These are phyloP conservation scores for Clarireedia monteithiana DNA, from an alignment of 2,329 filamentous ascomycete genomes.

Conservation along the genomic window DNA sequence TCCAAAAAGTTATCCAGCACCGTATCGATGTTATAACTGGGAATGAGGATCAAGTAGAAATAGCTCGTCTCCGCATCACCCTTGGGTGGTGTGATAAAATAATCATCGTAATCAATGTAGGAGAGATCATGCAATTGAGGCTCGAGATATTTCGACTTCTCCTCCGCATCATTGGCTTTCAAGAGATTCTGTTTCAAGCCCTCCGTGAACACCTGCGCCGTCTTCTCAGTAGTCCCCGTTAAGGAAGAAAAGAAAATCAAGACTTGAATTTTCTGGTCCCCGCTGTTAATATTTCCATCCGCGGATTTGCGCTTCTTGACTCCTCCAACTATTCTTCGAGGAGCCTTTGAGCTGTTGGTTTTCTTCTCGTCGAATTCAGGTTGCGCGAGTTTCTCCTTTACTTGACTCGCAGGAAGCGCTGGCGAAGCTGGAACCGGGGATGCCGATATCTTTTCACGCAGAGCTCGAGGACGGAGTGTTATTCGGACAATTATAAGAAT, in stretches of 20 bases:
- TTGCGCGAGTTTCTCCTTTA: slow-evolving; percentile 18
- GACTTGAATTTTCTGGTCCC: slow-evolving; percentile 51
- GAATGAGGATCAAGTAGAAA: slow-evolving; percentile 79
- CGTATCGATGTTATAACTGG: slow-evolving; percentile 92
- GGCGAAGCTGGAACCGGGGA: slow-evolving; percentile 24
- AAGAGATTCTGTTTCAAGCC: slow-evolving; percentile 36
- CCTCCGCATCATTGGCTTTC: slow-evolving; percentile 8
- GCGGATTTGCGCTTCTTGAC: slow-evolving; percentile 23
- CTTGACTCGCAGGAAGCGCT: slow-evolving; percentile 4
- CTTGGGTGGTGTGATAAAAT: slow-evolving; percentile 73
- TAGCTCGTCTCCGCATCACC: slow-evolving; percentile 43
- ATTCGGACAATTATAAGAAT: slow-evolving; percentile 31
- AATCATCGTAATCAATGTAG: slow-evolving; percentile 87
- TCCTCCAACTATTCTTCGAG: slow-evolving; percentile 30
- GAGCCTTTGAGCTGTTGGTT: slow-evolving; percentile 26
- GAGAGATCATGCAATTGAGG: slow-evolving; percentile 70
- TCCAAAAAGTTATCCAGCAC: slow-evolving; percentile 82
- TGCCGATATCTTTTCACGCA: slow-evolving; percentile 26
- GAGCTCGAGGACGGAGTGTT: slow-evolving; percentile 26
- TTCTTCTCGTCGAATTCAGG: slow-evolving; percentile 16
- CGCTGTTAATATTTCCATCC: slow-evolving; percentile 25
- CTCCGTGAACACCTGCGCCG: slow-evolving; percentile 56
- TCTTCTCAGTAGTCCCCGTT: slow-evolving; percentile 72
- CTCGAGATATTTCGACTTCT: slow-evolving; percentile 36
- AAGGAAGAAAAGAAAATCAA: slow-evolving; percentile 86